Percentiles rank a stretch among this genome's conserved stretches.
These are phyloP conservation scores for Teratosphaeria gauchensis DNA, from an alignment of 2,329 filamentous ascomycete species.

Conservation along the genomic window DNA sequence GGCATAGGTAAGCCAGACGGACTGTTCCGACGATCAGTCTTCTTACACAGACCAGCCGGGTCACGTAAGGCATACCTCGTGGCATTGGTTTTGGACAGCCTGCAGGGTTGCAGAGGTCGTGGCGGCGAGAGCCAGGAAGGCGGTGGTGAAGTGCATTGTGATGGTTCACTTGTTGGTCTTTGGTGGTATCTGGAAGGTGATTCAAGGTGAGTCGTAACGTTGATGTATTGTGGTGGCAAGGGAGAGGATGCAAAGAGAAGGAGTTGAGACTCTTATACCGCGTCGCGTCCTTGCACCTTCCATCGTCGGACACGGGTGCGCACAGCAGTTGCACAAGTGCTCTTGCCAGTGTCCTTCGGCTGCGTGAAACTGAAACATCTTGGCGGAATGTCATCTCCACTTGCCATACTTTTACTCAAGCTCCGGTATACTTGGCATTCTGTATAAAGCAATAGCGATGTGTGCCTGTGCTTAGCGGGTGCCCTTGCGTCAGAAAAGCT, in stretches of 20 bases:
- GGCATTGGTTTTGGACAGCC: constrained; percentile 1
- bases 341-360: neutral
- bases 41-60: constrained; percentile 5
- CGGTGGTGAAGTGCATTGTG: neutral
- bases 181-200: neutral
- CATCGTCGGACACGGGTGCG: neutral
- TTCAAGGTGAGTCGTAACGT: neutral
- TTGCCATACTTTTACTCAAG: neutral
- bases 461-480: neutral
- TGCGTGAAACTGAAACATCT: neutral
- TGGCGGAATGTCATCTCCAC: neutral
- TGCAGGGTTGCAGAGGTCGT: constrained; percentile 3
- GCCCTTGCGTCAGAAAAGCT: neutral
- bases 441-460: neutral
- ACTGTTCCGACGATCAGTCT: constrained; percentile 14
- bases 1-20: constrained; percentile 19
- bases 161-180: neutral
- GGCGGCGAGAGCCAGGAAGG: neutral
- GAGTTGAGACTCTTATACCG: neutral
- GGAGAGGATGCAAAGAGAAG: neutral
- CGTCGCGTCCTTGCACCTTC: neutral
- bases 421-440: neutral
- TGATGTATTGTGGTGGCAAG: neutral
- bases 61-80: constrained; percentile 3
- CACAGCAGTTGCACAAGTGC: constrained; percentile 2